phyloP scores from a whole-genome alignment of 73 alveolate genomes.

The Diophrys appendiculata region DNA sequence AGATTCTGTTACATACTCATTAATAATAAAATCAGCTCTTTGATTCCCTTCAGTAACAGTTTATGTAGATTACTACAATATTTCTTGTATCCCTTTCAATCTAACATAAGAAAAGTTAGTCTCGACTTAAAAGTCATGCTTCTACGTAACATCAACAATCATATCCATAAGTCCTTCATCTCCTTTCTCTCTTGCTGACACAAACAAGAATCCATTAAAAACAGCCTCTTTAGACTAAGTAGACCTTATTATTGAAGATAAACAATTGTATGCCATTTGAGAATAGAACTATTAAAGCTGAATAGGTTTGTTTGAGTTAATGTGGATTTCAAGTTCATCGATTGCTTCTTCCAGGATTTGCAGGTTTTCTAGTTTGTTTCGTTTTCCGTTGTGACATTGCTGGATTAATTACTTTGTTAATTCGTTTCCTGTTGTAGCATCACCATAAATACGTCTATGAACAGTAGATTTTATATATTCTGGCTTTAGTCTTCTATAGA shows the following conservation, averaged over 20 bases:
- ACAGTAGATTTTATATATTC: slow-evolving; percentile 79
- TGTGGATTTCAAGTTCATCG: too few species aligned
- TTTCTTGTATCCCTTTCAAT: too few species aligned
- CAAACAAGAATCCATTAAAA: slow-evolving; percentile 82
- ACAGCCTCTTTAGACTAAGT: slow-evolving; percentile 93
- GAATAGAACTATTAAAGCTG: too few species aligned
- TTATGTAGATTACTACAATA: too few species aligned
- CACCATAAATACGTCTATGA: slow-evolving; percentile 83
- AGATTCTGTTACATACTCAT: slow-evolving; percentile 34
- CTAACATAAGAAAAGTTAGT: slow-evolving; percentile 89
- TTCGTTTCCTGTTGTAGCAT: slow-evolving; percentile 89
- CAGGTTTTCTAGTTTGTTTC: too few species aligned
- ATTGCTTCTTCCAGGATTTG: too few species aligned
- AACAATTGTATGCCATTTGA: too few species aligned
- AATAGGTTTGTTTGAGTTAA: too few species aligned
- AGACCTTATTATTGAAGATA: slow-evolving; percentile 77
- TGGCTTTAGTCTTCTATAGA: slow-evolving; percentile 70
- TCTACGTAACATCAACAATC: slow-evolving; percentile 73
- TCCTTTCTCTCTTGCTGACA: slow-evolving; percentile 75
- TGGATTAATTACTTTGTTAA: slow-evolving; percentile 83
- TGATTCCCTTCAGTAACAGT: slow-evolving; percentile 35
- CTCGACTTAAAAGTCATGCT: slow-evolving; percentile 89
- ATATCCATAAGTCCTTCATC: slow-evolving; percentile 74
- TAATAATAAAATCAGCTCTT: slow-evolving; percentile 17
- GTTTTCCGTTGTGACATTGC: slow-evolving; percentile 74